Conservation (phyloP, 192 early-diverging fungal genomes). For the Coemansia sp. region DNA sequence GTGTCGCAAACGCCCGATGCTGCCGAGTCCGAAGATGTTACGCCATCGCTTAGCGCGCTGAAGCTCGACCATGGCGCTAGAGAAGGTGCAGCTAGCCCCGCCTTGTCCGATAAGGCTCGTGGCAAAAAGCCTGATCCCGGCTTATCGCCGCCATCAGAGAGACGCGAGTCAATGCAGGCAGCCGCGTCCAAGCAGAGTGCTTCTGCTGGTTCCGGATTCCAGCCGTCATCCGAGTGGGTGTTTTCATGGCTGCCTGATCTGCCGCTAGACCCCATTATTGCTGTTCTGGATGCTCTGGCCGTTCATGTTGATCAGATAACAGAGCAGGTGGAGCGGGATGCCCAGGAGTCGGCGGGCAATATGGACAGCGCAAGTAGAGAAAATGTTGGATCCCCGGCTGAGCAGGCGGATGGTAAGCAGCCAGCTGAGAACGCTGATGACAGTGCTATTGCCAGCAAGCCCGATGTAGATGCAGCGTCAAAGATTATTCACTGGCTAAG, state of each 20-base stretch:
- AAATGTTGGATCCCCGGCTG: background rate
- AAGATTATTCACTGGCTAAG: conserved; percentile 51
- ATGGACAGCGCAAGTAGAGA: background rate
- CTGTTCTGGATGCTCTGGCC: conserved; percentile 62
- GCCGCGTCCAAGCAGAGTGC: conserved; percentile 1
- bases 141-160: conserved; percentile 1
- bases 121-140: conserved; percentile 63
- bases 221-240: conserved; percentile 43
- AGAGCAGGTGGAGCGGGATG: conserved; percentile 62
- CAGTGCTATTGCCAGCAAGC: conserved; percentile 27
- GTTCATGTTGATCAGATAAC: conserved; percentile 65
- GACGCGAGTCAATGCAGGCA: conserved; percentile 11
- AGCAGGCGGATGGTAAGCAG: background rate
- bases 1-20: conserved; percentile 1
- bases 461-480: conserved; percentile 44
- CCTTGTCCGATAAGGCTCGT: conserved; percentile 74
- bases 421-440: background rate
- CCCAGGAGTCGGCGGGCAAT: conserved; percentile 18
- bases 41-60: background rate
- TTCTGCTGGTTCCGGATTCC: conserved; percentile 23
- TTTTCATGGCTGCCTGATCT: conserved; percentile 67
- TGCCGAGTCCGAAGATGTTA: background rate
- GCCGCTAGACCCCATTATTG: conserved; percentile 66
- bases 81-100: conserved; percentile 29
- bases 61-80: conserved; percentile 2